Evolutionary conservation across 2,329 filamentous ascomycete genomes (phyloP).

Genomic region (Pleomassaria siparia): DNA sequence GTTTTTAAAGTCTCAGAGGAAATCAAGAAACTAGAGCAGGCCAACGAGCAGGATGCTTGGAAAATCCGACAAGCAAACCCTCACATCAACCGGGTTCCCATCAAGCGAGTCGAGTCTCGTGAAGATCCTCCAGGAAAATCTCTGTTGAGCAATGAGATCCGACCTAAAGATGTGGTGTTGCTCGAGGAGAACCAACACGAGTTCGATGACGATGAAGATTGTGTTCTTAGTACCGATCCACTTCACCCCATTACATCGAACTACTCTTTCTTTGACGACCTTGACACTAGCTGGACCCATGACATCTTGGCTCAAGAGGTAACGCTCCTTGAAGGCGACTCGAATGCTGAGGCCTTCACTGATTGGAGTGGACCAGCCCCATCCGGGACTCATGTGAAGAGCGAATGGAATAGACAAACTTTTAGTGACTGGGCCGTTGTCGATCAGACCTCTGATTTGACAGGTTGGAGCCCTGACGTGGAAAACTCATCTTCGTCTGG

Average conservation of each 20-base stretch:
- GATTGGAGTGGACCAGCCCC: no score
- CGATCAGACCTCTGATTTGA: background rate
- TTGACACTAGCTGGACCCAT: constrained; percentile 14
- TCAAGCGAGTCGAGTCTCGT: background rate
- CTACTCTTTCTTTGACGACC: constrained; percentile 14
- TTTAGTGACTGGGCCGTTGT: no score
- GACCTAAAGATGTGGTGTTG: constrained; percentile 19
- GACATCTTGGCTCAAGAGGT: constrained; percentile 11
- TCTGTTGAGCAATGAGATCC: constrained; percentile 18
- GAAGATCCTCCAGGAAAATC: constrained; percentile 11
- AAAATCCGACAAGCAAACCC: constrained; percentile 11
- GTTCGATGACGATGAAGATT: constrained; percentile 21
- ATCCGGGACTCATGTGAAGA: no score
- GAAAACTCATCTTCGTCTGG: background rate
- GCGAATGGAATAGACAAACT: background rate
- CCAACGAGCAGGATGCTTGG: constrained; percentile 17
- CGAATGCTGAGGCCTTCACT: constrained; percentile 1
- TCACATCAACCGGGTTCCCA: background rate
- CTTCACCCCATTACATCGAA: constrained; percentile 22
- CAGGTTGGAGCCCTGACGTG: constrained; percentile 6
- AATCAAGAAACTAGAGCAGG: constrained; percentile 13
- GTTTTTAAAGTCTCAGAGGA: constrained; percentile 9
- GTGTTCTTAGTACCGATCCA: constrained; percentile 23
- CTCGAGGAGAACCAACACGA: background rate
- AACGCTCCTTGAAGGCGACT: background rate